Percentiles rank a stretch among this genome's conserved stretches.
Conservation (phyloP, 768 basidiomycete species). For the Erythrobasidium yunnanense region DNA sequence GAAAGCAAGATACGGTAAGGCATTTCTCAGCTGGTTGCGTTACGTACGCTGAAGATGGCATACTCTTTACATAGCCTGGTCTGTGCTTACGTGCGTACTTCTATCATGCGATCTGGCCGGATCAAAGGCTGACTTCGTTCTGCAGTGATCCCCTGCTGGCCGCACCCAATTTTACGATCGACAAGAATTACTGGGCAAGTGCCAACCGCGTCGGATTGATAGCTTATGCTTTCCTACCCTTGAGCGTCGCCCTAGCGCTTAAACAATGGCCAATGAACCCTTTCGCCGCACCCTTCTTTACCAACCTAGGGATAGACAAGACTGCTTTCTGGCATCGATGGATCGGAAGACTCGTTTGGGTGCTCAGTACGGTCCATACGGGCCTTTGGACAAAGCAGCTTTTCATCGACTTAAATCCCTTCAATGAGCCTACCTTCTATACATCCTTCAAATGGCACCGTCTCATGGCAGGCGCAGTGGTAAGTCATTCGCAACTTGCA, state of each 20-base stretch:
- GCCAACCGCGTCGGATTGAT: constrained; percentile 59
- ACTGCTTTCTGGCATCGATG: constrained; percentile 61
- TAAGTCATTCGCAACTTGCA: constrained; percentile 37
- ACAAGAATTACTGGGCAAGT: constrained; percentile 61
- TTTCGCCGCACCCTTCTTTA: constrained; percentile 54
- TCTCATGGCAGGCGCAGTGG: constrained; percentile 55
- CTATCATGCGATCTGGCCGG: too few relatives aligned
- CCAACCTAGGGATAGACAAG: constrained; percentile 64
- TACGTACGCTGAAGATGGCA: neutral
- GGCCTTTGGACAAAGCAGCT: constrained; percentile 62
- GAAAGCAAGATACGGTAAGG: constrained; percentile 8
- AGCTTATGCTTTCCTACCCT: constrained; percentile 60
- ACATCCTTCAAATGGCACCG: constrained; percentile 54
- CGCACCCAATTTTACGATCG: constrained; percentile 53
- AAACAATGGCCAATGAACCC: constrained; percentile 61
- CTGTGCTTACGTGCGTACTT: too few relatives aligned
- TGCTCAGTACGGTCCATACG: constrained; percentile 54
- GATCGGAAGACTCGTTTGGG: constrained; percentile 60
- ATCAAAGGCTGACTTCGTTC: neutral
- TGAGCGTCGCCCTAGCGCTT: constrained; percentile 59
- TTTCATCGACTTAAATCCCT: constrained; percentile 46
- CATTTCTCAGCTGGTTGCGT: neutral
- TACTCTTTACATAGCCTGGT: neutral
- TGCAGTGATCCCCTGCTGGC: constrained; percentile 42
- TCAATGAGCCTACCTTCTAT: constrained; percentile 41